A percentile compares a stretch with the other conserved stretches of the same genome.
These are phyloP conservation scores for Onygena corvina DNA, from an alignment of 2,329 filamentous ascomycete species.

Conservation along the genomic window DNA sequence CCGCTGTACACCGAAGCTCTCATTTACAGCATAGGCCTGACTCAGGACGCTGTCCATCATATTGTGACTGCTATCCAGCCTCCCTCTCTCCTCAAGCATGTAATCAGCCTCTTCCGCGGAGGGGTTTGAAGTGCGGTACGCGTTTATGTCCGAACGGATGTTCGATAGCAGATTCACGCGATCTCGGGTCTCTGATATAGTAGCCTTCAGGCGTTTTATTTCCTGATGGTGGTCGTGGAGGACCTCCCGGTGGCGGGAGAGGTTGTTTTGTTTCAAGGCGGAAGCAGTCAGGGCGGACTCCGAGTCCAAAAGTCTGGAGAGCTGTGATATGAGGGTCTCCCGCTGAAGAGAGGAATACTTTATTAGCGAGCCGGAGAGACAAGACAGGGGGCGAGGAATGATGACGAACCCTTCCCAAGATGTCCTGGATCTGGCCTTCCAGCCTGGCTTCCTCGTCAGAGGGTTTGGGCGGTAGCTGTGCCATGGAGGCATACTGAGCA, in stretches of 20 bases:
- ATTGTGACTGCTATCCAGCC: constrained; percentile 79
- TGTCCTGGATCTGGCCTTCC: constrained; percentile 69
- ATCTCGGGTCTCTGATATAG: constrained; percentile 66
- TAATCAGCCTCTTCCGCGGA: constrained; percentile 83
- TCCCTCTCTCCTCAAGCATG: constrained; percentile 79
- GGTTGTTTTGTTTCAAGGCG: constrained; percentile 92
- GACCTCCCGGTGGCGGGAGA: constrained; percentile 81
- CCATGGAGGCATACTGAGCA: constrained; percentile 74
- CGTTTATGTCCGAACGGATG: constrained; percentile 82
- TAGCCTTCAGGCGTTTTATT: constrained; percentile 58
- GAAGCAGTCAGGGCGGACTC: constrained; percentile 78
- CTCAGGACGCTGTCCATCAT: constrained; percentile 82
- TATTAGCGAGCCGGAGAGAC: not conserved
- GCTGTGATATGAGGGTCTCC: constrained; percentile 66
- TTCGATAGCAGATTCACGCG: constrained; percentile 81
- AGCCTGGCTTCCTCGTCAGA: constrained; percentile 71
- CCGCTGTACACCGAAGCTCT: constrained; percentile 75
- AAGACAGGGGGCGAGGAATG: not conserved
- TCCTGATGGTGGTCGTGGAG: constrained; percentile 77
- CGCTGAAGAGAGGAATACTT: constrained; percentile 44
- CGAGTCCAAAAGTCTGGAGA: constrained; percentile 81
- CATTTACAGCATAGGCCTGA: constrained; percentile 93
- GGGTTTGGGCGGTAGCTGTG: constrained; percentile 69
- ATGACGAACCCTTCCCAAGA: constrained; percentile 60
- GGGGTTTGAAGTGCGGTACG: constrained; percentile 72